Evolutionary conservation across 192 early-diverging fungal species (phyloP).

Genomic region (Dimargaris cristalligena): DNA sequence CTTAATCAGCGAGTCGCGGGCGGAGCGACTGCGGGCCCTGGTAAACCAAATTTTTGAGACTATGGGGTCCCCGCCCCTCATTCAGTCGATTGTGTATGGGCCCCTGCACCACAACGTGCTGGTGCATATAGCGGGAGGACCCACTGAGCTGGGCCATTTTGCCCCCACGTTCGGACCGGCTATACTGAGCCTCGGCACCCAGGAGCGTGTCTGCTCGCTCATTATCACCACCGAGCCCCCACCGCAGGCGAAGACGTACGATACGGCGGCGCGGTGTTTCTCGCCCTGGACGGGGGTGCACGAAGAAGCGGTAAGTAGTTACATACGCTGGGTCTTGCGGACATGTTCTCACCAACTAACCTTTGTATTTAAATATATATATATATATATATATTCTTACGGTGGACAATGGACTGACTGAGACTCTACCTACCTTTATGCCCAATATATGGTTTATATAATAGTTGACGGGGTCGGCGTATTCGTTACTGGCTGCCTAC

Average conservation of each 20-base stretch:
- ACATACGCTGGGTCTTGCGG: not conserved
- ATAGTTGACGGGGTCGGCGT: not conserved
- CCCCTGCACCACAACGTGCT: not conserved
- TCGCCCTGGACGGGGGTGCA: not conserved
- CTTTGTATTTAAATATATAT: not conserved
- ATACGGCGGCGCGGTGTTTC: not conserved
- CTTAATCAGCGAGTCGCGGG: no score
- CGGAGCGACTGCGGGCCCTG: no score
- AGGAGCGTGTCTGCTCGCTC: not conserved
- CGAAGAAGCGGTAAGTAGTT: not conserved
- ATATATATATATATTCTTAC: not conserved
- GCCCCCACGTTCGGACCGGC: not conserved
- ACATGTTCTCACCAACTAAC: not conserved
- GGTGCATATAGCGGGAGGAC: not conserved
- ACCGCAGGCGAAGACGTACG: not conserved
- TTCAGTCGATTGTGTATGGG: not conserved
- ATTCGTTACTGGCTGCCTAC: not conserved
- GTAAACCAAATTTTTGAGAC: no score
- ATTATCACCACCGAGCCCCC: not conserved
- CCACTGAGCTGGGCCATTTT: not conserved
- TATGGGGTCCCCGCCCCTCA: not conserved
- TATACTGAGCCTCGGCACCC: not conserved
- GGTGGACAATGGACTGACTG: not conserved
- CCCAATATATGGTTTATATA: not conserved
- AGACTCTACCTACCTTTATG: not conserved